Percentiles rank a stretch among this genome's conserved stretches.
These are phyloP conservation scores for Serendipita sp. DNA, from an alignment of 768 basidiomycete species.

Conservation along the genomic window DNA sequence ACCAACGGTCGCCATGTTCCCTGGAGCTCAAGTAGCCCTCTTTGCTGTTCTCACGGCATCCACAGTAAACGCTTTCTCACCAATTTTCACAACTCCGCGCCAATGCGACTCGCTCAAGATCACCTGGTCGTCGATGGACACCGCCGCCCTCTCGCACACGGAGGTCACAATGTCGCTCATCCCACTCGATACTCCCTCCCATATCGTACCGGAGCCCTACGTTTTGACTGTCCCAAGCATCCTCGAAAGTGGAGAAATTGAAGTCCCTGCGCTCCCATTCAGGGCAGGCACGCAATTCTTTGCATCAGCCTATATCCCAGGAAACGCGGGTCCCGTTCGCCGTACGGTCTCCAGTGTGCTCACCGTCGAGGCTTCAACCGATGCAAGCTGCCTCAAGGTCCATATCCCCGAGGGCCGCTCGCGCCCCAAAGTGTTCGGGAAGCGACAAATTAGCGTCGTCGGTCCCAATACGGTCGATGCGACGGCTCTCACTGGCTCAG, in stretches of 20 bases:
- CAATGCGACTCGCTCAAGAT: slow-evolving; percentile 4
- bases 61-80: neutral
- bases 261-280: neutral
- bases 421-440: neutral
- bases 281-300: neutral
- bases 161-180: neutral
- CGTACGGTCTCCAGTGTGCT: neutral
- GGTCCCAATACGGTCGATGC: neutral
- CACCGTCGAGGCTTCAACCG: neutral
- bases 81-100: neutral
- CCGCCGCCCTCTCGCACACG: neutral
- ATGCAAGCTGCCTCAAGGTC: neutral
- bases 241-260: neutral
- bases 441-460: slow-evolving; percentile 1
- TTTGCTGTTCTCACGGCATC: neutral
- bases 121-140: neutral
- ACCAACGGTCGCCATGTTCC: neutral
- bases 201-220: neutral
- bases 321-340: neutral
- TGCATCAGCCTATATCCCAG: slow-evolving; percentile 1
- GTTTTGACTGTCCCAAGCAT: neutral
- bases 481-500: neutral
- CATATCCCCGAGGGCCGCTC: neutral
- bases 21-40: slow-evolving; percentile 2
- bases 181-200: neutral